Evolutionary conservation across 129 eudicot genomes (phyloP), one percentile per base, ranked within the genome.

Genomic region (Heracleum sosnowskyi): DNA sequence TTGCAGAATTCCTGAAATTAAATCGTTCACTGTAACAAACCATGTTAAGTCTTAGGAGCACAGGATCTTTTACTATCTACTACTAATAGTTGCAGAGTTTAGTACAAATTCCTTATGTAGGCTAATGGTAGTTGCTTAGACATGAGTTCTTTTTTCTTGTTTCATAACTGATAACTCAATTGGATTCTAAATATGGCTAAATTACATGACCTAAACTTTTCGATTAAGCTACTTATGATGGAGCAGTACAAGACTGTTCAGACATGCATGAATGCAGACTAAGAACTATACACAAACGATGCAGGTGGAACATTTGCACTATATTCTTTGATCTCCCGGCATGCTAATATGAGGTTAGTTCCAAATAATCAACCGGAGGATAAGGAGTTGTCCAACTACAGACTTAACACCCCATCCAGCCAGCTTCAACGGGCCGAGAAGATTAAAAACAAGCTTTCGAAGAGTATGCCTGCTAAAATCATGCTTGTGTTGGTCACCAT

Each of bases 301-400:
- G 57, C 79, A 90, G 94, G 94, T 24, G 95, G 95, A 73, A 87
- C 95, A 0, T 90, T 90, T 87, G 95, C 95, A 15, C 87, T 90
- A 2, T 90, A 90, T 79, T 90, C 95, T 7, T 69, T 90, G 66
- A 62, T 90, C 20, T 87, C 91, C 44, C 85, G 94, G 24, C 77
- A 90, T 79, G 88, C 88, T 20, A 87, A 87, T 22, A 84, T 90
- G 68, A 79, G 84, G n/a, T 55, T 85, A 33, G 82, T 90, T 39
- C 95, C 95, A 1, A 90, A 90, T 49, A 80, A 87, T 44, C 87
- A 90, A 70, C 91, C 87, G 7, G 89, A 87, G 79, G 95, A 90
- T 36, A 81, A 82, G 80, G 80, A 86, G 62, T 47, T 90, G 20
- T 83, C 95, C 4, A 82, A 85, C 78, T 90, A 82, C 47, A 84